Percentiles rank a stretch among this genome's conserved stretches.
These are phyloP conservation scores for Candida jianshihensis DNA, from an alignment of 805 yeast genomes.

Conservation along the genomic window DNA sequence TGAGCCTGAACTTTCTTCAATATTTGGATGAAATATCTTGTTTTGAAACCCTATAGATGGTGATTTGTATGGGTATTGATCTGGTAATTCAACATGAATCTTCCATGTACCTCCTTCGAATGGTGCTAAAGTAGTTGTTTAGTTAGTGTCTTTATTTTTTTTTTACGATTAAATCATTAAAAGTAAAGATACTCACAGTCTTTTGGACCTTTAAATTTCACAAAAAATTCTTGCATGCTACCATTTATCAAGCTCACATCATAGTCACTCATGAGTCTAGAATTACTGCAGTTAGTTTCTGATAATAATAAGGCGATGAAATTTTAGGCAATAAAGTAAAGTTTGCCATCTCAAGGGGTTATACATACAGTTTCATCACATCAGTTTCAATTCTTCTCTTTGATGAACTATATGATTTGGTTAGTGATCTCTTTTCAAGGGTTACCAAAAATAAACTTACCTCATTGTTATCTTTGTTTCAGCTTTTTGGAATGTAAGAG, in stretches of 20 bases:
- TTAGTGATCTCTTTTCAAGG: too few species aligned
- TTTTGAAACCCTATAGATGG: slow-evolving; percentile 94
- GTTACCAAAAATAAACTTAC: too few species aligned
- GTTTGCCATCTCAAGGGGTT: neutral
- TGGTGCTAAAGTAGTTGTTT: slow-evolving; percentile 41
- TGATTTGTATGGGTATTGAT: slow-evolving; percentile 90
- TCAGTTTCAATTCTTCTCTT: slow-evolving; percentile 74
- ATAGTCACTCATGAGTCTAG: slow-evolving; percentile 82
- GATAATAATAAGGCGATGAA: too few species aligned
- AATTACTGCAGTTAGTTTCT: neutral
- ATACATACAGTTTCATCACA: slow-evolving; percentile 80
- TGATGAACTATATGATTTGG: slow-evolving; percentile 23
- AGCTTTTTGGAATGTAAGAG: too few species aligned
- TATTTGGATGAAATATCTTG: slow-evolving; percentile 91
- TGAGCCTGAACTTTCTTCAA: slow-evolving; percentile 84
- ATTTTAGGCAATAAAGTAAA: too few species aligned
- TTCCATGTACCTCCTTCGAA: slow-evolving; percentile 89
- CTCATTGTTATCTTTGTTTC: too few species aligned
- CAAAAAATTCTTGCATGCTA: slow-evolving; percentile 79
- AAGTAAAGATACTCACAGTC: slow-evolving; percentile 35
- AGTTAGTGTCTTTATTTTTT: too few species aligned
- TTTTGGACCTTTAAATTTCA: slow-evolving; percentile 78
- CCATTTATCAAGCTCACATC: slow-evolving; percentile 81
- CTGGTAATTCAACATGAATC: slow-evolving; percentile 88
- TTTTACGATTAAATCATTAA: neutral